These are phyloP conservation scores for Pascua guehoae DNA, from an alignment of 1,284 basidiomycete genomes.

Conservation along the genomic window DNA sequence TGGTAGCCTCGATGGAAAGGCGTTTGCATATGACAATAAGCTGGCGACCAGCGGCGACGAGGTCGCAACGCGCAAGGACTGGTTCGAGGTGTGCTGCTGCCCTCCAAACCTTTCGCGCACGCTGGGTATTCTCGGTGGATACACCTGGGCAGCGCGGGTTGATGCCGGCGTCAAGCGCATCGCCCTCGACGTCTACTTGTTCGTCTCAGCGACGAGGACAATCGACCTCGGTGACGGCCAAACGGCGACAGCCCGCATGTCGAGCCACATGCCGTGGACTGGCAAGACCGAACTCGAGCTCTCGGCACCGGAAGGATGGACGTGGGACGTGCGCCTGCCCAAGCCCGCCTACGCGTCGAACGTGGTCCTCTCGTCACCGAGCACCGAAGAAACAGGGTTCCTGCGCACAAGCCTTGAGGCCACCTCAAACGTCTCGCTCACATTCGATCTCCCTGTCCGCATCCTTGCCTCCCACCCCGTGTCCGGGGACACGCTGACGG, in stretches of 20 bases:
- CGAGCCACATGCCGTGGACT: conserved; percentile 33
- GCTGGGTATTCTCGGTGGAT: conserved; percentile 39
- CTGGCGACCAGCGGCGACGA: conserved; percentile 33
- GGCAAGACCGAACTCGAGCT: conserved; percentile 20
- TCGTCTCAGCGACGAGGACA: conserved; percentile 25
- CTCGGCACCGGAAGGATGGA: conserved; percentile 28
- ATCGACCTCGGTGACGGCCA: conserved; percentile 24
- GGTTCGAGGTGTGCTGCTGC: conserved; percentile 43
- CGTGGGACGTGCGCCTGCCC: conserved; percentile 25
- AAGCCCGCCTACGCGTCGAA: conserved; percentile 28
- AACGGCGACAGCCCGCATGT: conserved; percentile 24
- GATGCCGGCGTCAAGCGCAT: conserved; percentile 19
- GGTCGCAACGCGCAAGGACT: conserved; percentile 26
- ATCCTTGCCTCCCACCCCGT: conserved; percentile 28
- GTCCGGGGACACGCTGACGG: conserved; percentile 29
- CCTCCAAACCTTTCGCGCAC: conserved; percentile 35
- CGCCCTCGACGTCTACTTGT: conserved; percentile 27
- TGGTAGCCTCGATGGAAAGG: conserved; percentile 27
- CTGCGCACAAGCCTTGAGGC: conserved; percentile 4
- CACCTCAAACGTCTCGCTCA: conserved; percentile 7
- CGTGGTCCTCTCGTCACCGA: conserved; percentile 15
- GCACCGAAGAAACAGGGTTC: conserved; percentile 17
- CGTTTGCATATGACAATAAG: conserved; percentile 38
- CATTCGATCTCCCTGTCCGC: conserved; percentile 28
- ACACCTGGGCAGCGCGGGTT: conserved; percentile 28